These are phyloP conservation scores for Colletotrichum sp. DNA, from an alignment of 2,329 filamentous ascomycete species.

Conservation along the genomic window DNA sequence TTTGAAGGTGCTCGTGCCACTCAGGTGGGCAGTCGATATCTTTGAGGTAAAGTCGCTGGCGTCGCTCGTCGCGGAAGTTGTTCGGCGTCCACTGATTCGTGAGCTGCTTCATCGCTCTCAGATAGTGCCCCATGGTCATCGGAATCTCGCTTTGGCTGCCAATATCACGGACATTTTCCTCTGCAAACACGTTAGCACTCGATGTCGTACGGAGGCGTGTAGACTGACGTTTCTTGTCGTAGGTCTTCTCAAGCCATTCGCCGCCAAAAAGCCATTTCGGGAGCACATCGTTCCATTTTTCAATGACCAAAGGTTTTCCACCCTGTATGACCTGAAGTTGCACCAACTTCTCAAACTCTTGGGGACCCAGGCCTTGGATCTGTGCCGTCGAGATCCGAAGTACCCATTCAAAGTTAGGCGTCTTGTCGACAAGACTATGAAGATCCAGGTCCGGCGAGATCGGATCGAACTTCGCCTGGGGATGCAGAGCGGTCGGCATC, in stretches of 20 bases:
- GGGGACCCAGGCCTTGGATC: conserved; percentile 76
- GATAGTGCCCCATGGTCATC: conserved; percentile 88
- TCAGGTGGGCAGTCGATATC: conserved; percentile 93
- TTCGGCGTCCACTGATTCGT: conserved; percentile 79
- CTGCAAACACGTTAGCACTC: conserved; percentile 46
- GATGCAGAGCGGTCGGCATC: conserved; percentile 79
- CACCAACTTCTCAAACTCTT: conserved; percentile 86
- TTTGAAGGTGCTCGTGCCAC: conserved; percentile 82
- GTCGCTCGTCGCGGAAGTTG: conserved; percentile 78
- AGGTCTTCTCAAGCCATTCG: conserved; percentile 79
- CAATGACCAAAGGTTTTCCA: conserved; percentile 88
- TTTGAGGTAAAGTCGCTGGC: conserved; percentile 92
- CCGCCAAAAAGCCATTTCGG: conserved; percentile 80
- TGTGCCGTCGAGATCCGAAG: conserved; percentile 79
- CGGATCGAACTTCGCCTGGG: conserved; percentile 89
- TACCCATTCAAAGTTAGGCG: conserved; percentile 86
- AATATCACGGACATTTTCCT: conserved; percentile 86
- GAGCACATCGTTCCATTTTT: conserved; percentile 80
- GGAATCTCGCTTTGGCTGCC: conserved; percentile 74
- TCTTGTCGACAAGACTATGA: conserved; percentile 73
- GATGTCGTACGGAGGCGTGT: background rate
- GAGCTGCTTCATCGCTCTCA: conserved; percentile 84
- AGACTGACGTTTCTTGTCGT: conserved; percentile 76
- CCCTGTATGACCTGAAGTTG: conserved; percentile 81
- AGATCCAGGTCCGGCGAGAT: conserved; percentile 87